Evolutionary conservation across 2,329 filamentous ascomycete genomes (phyloP).

Genomic region (Fusarium austroafricanum): DNA sequence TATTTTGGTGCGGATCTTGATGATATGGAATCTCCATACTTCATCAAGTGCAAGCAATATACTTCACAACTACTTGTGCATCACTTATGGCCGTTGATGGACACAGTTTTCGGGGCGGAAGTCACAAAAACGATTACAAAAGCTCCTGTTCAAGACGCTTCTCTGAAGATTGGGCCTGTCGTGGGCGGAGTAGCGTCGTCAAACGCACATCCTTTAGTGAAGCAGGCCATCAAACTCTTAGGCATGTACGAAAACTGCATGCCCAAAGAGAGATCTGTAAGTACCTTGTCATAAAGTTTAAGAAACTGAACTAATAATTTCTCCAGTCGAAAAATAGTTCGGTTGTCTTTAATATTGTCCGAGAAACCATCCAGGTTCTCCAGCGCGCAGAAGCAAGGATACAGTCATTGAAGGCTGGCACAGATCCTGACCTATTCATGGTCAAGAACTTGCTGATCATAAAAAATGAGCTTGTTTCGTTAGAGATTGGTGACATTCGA

Average conservation of each 20-base stretch:
- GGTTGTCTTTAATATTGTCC: constrained; percentile 78
- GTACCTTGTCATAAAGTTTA: constrained; percentile 40
- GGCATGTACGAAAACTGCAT: constrained; percentile 72
- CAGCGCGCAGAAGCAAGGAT: constrained; percentile 80
- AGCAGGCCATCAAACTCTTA: constrained; percentile 68
- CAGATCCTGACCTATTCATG: constrained; percentile 90
- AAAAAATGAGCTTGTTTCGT: constrained; percentile 94
- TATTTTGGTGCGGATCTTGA: constrained; percentile 67
- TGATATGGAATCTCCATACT: constrained; percentile 67
- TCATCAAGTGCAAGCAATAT: constrained; percentile 66
- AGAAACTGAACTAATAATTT: constrained; percentile 27
- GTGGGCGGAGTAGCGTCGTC: constrained; percentile 63
- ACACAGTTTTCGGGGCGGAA: constrained; percentile 66
- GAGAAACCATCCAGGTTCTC: constrained; percentile 87
- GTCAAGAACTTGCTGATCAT: constrained; percentile 94
- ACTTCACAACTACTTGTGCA: constrained; percentile 67
- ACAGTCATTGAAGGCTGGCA: constrained; percentile 66
- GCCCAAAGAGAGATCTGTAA: constrained; percentile 72
- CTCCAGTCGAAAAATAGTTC: constrained; percentile 60
- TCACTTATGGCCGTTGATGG: constrained; percentile 68
- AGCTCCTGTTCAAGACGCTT: constrained; percentile 58
- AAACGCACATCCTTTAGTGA: constrained; percentile 69
- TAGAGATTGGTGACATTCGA: constrained; percentile 84
- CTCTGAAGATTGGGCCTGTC: constrained; percentile 63
- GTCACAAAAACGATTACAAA: constrained; percentile 66